Conservation (phyloP, 1,139 yeast species). For the Kodamaea ohmeri region DNA sequence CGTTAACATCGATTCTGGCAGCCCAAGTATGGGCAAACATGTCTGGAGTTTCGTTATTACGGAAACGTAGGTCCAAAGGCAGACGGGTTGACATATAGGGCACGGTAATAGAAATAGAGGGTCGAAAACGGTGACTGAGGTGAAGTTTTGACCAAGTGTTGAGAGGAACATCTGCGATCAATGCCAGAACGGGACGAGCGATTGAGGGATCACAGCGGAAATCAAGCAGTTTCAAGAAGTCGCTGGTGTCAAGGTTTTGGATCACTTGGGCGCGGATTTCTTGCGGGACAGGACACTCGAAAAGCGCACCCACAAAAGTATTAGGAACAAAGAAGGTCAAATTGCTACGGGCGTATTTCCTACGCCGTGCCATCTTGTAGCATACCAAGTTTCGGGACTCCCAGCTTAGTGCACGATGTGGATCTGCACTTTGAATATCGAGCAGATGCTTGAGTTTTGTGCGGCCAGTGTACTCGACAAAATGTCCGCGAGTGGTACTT, state of each 20-base stretch:
- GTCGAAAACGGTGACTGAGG: conserved; percentile 20
- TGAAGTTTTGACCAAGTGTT: conserved; percentile 43
- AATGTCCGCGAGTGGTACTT: conserved; percentile 19
- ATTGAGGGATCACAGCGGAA: conserved; percentile 34
- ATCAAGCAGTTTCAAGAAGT: conserved; percentile 15
- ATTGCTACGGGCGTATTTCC: conserved; percentile 52
- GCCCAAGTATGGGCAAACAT: conserved; percentile 39
- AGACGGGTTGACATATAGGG: conserved; percentile 60
- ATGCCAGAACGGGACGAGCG: conserved; percentile 53
- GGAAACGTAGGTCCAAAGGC: conserved; percentile 41
- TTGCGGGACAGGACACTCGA: conserved; percentile 45
- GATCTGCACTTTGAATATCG: conserved; percentile 22
- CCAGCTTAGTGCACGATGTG: conserved; percentile 28
- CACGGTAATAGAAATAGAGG: conserved; percentile 43
- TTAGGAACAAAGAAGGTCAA: conserved; percentile 54
- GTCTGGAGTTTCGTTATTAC: conserved; percentile 17
- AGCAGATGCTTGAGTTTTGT: conserved; percentile 18
- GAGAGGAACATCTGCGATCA: conserved; percentile 56
- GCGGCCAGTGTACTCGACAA: conserved; percentile 29
- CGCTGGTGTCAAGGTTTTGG: conserved; percentile 15
- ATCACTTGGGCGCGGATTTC: conserved; percentile 22
- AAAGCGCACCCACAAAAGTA: conserved; percentile 66
- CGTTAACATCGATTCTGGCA: conserved; percentile 46
- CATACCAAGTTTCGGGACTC: conserved; percentile 43
- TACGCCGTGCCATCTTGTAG: conserved; percentile 61